Percentiles rank a stretch among this genome's conserved stretches.
These are phyloP conservation scores for Colletotrichum tofieldiae DNA, from an alignment of 2,329 filamentous ascomycete species.

Conservation along the genomic window DNA sequence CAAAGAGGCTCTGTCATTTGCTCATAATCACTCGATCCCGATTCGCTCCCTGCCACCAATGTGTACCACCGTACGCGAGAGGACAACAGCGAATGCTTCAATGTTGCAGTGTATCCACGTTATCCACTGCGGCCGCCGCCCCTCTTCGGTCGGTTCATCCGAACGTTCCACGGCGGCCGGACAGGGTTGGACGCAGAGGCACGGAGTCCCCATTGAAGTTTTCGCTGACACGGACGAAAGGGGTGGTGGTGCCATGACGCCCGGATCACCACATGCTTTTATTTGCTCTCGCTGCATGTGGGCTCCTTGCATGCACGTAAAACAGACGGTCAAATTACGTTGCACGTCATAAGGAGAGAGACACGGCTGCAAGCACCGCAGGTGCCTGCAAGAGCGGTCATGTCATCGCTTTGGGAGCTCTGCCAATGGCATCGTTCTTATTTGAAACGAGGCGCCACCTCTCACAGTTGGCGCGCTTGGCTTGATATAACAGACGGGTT, in stretches of 20 bases:
- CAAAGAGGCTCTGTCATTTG: not conserved
- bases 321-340: slow-evolving; percentile 20
- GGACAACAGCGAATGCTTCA: not conserved
- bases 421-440: slow-evolving; percentile 28
- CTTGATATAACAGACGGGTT: slow-evolving; percentile 21
- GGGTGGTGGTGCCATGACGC: slow-evolving; percentile 3
- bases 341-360: slow-evolving; percentile 36
- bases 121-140: slow-evolving; percentile 20
- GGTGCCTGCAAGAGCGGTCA: slow-evolving; percentile 9
- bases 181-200: not conserved
- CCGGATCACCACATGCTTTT: not conserved
- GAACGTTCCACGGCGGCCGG: not conserved
- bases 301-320: slow-evolving; percentile 23
- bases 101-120: not conserved
- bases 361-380: not conserved
- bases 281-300: not conserved
- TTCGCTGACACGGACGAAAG: not conserved
- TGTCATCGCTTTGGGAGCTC: slow-evolving; percentile 10
- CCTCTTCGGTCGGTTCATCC: slow-evolving; percentile 28
- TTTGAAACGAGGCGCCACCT: slow-evolving; percentile 29
- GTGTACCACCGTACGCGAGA: not conserved
- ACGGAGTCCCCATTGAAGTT: not conserved
- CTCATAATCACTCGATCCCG: not conserved
- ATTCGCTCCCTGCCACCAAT: not conserved
- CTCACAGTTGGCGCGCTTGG: slow-evolving; percentile 27